These are phyloP conservation scores for Cornus kousa DNA, from an alignment of 148 eudicot genomes.

Conservation along the genomic window DNA sequence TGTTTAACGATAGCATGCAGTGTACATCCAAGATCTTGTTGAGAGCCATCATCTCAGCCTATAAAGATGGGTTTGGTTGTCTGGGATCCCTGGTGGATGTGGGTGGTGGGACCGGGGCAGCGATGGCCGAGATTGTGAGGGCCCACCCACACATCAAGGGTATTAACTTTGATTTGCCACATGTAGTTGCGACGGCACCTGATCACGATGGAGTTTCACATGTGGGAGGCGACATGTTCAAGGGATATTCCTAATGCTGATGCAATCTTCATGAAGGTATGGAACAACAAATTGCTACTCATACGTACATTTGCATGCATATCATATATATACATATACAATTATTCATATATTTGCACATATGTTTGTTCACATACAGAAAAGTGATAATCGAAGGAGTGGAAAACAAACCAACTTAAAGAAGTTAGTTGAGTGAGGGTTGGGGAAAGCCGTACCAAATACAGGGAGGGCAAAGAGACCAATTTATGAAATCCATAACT, in stretches of 20 bases:
- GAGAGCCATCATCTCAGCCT: slow-evolving; percentile 23
- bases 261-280: slow-evolving; percentile 53
- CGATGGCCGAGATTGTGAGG: not conserved
- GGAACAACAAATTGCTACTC: not conserved
- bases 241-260: slow-evolving; percentile 40
- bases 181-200: slow-evolving; percentile 45
- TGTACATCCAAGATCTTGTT: slow-evolving; percentile 27
- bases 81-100: slow-evolving; percentile 45
- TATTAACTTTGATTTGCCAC: slow-evolving; percentile 57
- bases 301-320: too few relatives aligned
- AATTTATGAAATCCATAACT: too few relatives aligned
- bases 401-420: too few relatives aligned
- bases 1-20: slow-evolving; percentile 33
- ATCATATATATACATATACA: too few relatives aligned
- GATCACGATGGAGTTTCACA: slow-evolving; percentile 41
- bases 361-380: too few relatives aligned
- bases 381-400: too few relatives aligned
- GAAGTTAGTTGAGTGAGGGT: too few relatives aligned
- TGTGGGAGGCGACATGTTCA: slow-evolving; percentile 54
- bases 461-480: too few relatives aligned
- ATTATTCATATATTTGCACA: not conserved
- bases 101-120: slow-evolving; percentile 54
- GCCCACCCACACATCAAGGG: slow-evolving; percentile 31
- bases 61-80: slow-evolving; percentile 33
- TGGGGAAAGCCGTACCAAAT: too few relatives aligned